Base-by-base conservation (phyloP, 441 rosid species). In the Erysimum cheiri region DNA sequence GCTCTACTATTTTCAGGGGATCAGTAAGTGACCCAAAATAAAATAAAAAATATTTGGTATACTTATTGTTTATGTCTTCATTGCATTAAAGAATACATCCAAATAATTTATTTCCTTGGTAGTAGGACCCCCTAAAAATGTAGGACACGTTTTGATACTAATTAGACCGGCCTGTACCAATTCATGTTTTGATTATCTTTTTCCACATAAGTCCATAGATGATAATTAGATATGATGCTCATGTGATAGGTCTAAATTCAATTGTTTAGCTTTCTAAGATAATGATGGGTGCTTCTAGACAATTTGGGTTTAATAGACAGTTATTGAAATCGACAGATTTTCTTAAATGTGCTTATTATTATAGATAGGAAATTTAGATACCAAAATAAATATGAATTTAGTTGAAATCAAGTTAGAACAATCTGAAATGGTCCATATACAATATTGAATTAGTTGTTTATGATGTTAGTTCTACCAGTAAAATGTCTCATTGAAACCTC, bases 141-240 rank as follows among this genome's bases (percentile, higher is more conserved):
- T 69, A 75, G 79, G 75, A 56, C 41, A 60, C 15, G 32, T 31
- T 24, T 53, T 59, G 73, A 73, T 75, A 39, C 68, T 61, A 77
- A 41, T 60, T 5, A 76, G 44, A 77, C 80, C n/a, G n/a, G n/a
- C 80, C 59, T 13, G 15, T n/a, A 56, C 9, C 17, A 56, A 47
- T 7, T 13, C n/a, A 43, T 32, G 10, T n/a, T 32, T 9, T 15
- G n/a, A 15, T 31, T 33, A 14, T 22, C 12, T 61, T 55, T 54
- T 5, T 17, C n/a, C 11, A 14, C 14, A 19, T 55, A 17, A 41
- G 6, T 8, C 43, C n/a, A 32, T 56, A 56, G 22, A 19, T 29
- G 40, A 54, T 53, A 15, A 67, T 32, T 13, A 46, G 26, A 69
- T 56, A 47, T 58, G 54, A 58, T 46, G 17, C 57, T 33, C 39